Conservation (phyloP, 306 rosid species). For the Cicer cuneatum region DNA sequence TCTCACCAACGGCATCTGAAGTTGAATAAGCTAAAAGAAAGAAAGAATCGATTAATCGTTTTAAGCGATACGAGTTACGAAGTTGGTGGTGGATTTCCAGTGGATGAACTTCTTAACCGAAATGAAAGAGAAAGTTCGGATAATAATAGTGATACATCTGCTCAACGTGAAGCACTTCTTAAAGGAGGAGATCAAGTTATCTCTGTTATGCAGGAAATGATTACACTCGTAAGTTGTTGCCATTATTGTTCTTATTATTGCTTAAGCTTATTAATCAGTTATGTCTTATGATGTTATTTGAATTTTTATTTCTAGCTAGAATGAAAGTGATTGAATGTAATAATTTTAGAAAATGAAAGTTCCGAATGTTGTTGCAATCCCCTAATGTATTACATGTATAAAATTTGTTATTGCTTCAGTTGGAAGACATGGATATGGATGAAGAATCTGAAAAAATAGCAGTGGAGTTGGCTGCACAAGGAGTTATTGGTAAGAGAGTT, state of each 20-base stretch:
- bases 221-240: constrained; percentile 59
- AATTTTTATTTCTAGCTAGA: too few relatives aligned
- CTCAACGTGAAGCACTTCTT: constrained; percentile 73
- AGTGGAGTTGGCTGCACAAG: constrained; percentile 96
- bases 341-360: too few relatives aligned
- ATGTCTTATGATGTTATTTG: too few relatives aligned
- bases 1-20: constrained; percentile 15
- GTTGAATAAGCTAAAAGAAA: constrained; percentile 40
- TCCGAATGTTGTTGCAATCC: neutral
- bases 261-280: too few relatives aligned
- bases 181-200: constrained; percentile 91
- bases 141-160: constrained; percentile 34
- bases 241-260: too few relatives aligned
- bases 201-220: constrained; percentile 86
- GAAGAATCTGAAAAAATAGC: constrained; percentile 95
- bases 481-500: constrained; percentile 93
- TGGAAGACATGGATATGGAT: constrained; percentile 85
- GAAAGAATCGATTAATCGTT: constrained; percentile 16
- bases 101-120: constrained; percentile 49
- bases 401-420: constrained; percentile 51
- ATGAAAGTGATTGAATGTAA: too few relatives aligned
- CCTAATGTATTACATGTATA: neutral
- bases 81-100: constrained; percentile 80
- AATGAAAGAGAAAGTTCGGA: constrained; percentile 26
- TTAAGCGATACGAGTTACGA: constrained; percentile 56